phyloP scores from a whole-genome alignment of 2,329 filamentous ascomycete genomes.

The Colletotrichum sp. region DNA sequence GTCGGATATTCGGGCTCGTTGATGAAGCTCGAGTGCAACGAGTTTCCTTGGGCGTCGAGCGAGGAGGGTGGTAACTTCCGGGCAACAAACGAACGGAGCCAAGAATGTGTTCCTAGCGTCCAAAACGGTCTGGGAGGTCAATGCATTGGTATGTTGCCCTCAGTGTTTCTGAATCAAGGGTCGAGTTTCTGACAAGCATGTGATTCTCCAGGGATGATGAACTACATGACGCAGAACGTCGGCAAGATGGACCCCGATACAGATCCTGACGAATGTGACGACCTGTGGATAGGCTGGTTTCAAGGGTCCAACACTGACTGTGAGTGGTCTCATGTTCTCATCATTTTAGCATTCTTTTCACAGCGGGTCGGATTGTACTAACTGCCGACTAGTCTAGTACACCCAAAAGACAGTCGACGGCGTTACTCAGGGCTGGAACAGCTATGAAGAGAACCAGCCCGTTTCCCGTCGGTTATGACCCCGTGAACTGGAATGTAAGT shows the following conservation, averaged over 20 bases:
- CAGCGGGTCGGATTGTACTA: background rate
- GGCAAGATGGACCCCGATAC: background rate
- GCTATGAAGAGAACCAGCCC: background rate
- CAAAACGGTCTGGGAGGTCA: background rate
- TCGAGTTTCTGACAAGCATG: background rate
- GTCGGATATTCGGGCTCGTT: background rate
- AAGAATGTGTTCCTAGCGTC: background rate
- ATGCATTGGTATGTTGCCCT: slow-evolving; percentile 1
- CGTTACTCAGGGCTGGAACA: background rate
- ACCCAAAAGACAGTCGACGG: background rate
- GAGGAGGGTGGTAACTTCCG: slow-evolving; percentile 6
- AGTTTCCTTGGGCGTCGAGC: background rate
- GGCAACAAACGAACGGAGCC: background rate
- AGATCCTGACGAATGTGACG: background rate
- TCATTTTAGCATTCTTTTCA: background rate
- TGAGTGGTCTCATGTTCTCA: background rate
- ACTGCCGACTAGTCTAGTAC: background rate
- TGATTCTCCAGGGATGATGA: background rate
- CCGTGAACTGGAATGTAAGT: background rate
- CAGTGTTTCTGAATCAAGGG: background rate
- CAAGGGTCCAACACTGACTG: background rate
- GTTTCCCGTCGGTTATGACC: background rate
- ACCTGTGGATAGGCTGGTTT: background rate
- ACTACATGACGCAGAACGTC: background rate
- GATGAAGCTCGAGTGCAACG: background rate